Percentiles rank a stretch among this genome's conserved stretches.
Conservation (phyloP, 148 eudicot genomes). For the Gaultheria prostrata region DNA sequence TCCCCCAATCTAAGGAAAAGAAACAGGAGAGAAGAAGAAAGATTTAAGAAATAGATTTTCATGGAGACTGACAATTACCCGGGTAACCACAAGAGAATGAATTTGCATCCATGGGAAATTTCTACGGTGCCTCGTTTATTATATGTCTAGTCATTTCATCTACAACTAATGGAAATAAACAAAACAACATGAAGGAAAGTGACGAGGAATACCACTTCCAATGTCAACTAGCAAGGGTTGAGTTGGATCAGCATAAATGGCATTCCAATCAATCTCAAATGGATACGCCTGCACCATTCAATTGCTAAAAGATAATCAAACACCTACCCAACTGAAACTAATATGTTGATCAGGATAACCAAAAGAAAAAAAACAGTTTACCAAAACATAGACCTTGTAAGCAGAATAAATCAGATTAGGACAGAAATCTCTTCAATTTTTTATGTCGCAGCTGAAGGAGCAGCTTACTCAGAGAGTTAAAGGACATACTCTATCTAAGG, state of each 20-base stretch:
- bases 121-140: background rate
- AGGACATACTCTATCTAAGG: constrained; percentile 71
- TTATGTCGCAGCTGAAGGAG: background rate
- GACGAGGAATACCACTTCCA: constrained; percentile 53
- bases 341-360: background rate
- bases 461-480: background rate
- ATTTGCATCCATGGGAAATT: background rate
- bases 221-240: constrained; percentile 58
- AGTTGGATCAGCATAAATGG: constrained; percentile 37
- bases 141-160: background rate
- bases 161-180: background rate
- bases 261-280: constrained; percentile 45
- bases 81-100: background rate
- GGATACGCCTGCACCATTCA: constrained; percentile 61
- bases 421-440: background rate
- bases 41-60: background rate
- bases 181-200: background rate
- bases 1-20: background rate
- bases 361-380: background rate
- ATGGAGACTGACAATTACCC: background rate
- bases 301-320: constrained; percentile 12
- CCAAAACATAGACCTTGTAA: background rate
- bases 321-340: background rate
- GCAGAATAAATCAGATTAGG: background rate
- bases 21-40: background rate